Conservation (phyloP, 192 early-diverging fungal genomes). For the Phycomyces blakesleeanus region DNA sequence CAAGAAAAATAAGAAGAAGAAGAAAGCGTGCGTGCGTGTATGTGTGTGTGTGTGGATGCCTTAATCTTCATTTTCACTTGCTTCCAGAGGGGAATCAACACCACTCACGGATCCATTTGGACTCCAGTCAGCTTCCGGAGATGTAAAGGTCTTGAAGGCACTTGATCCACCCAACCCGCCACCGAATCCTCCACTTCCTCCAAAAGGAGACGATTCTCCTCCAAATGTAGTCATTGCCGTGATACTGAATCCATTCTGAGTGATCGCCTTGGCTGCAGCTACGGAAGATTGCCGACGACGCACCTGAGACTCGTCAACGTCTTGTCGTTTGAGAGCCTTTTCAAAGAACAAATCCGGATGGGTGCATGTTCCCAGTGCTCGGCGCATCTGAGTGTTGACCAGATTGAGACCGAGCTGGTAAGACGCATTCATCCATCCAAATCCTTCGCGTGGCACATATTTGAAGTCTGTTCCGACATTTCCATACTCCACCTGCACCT, state of each 20-base stretch:
- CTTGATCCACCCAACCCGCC: no score
- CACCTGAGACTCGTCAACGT: constrained; percentile 1
- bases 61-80: neutral
- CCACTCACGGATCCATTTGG: no score
- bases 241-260: constrained; percentile 24
- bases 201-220: neutral
- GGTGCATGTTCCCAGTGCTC: constrained; percentile 75
- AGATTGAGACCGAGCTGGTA: constrained; percentile 80
- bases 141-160: no score
- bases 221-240: neutral
- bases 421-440: constrained; percentile 98
- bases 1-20: no score
- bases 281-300: constrained; percentile 11
- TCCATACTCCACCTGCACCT: constrained; percentile 91
- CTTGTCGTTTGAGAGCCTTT: constrained; percentile 22
- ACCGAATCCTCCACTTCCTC: no score
- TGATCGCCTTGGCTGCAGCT: constrained; percentile 15
- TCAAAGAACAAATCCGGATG: constrained; percentile 66
- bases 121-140: no score
- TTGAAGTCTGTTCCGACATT: constrained; percentile 94
- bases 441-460: constrained; percentile 90
- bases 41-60: neutral
- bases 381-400: constrained; percentile 63
- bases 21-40: neutral
- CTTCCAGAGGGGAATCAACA: neutral